A percentile compares a stretch with the other conserved stretches of the same genome.
phyloP scores from a whole-genome alignment of 495 filamentous ascomycete species.

The Penicillium canariense region DNA sequence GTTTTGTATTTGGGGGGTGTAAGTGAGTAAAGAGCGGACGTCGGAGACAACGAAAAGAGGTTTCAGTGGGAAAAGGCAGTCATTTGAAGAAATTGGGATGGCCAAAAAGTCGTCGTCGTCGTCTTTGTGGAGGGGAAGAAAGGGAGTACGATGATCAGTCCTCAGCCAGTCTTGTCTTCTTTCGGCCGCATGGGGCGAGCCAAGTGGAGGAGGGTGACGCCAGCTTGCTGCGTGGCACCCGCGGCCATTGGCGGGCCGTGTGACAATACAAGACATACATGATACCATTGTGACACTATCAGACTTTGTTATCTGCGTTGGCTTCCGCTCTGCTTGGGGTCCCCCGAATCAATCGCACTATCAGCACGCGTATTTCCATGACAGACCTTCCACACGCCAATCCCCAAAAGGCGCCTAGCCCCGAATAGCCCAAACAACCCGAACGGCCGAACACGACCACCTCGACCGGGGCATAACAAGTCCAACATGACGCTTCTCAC shows the following conservation, averaged over 20 bases:
- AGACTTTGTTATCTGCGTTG: background rate
- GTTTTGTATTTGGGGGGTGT: conserved; percentile 7
- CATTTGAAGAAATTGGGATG: conserved; percentile 3
- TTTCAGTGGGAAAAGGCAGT: background rate
- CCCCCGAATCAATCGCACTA: too few relatives aligned
- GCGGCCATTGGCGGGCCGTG: conserved; percentile 14
- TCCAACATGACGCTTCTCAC: too few relatives aligned
- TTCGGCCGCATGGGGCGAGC: conserved; percentile 12
- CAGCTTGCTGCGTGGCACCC: conserved; percentile 26
- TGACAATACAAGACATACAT: background rate
- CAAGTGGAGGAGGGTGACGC: conserved; percentile 32
- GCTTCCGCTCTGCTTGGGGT: too few relatives aligned
- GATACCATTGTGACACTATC: background rate
- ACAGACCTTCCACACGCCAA: background rate
- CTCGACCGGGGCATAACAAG: too few relatives aligned
- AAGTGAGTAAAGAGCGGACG: conserved; percentile 21
- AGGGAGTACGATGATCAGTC: conserved; percentile 6
- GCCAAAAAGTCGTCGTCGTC: conserved; percentile 1
- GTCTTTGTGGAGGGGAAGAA: conserved; percentile 10
- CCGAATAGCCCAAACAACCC: background rate
- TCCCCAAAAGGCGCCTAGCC: too few relatives aligned
- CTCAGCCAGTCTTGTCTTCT: background rate
- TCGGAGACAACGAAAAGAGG: conserved; percentile 13
- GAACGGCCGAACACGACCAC: background rate
- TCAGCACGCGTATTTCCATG: background rate